Conservation (phyloP, 208 protist species). For the Trypanosoma boissoni region DNA sequence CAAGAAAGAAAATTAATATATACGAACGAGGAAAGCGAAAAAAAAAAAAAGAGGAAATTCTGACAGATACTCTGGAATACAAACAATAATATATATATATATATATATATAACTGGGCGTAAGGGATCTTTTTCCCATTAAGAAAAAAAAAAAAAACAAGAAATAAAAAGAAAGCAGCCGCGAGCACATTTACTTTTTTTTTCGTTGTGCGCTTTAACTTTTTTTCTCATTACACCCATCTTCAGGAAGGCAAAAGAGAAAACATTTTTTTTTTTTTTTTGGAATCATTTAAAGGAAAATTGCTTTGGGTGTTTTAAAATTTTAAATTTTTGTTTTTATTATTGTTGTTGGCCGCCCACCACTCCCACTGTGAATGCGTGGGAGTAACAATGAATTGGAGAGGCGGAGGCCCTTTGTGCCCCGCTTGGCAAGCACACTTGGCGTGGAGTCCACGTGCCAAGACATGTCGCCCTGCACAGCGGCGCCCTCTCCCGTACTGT, state of each 20-base stretch:
- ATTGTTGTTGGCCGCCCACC: background rate
- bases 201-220: conserved; percentile 2
- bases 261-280: conserved; percentile 11
- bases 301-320: conserved; percentile 14
- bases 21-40: conserved; percentile 4
- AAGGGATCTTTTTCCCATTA: no score
- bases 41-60: background rate
- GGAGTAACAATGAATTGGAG: background rate
- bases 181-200: no score
- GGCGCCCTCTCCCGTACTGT: conserved; percentile 1
- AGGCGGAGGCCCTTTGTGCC: background rate
- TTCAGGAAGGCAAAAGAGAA: background rate
- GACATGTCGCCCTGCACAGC: background rate
- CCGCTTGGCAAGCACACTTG: background rate
- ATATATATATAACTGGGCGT: no score
- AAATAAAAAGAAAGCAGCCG: no score
- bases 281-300: background rate
- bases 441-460: background rate
- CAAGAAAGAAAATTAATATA: conserved; percentile 8
- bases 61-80: no score
- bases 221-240: background rate
- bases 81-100: no score
- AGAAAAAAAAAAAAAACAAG: no score
- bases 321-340: conserved; percentile 1
- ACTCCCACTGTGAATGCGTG: conserved; percentile 8